Percentiles rank a stretch among this genome's conserved stretches.
phyloP scores from a whole-genome alignment of 2,329 filamentous ascomycete genomes.

The Epichloe gansuensis region DNA sequence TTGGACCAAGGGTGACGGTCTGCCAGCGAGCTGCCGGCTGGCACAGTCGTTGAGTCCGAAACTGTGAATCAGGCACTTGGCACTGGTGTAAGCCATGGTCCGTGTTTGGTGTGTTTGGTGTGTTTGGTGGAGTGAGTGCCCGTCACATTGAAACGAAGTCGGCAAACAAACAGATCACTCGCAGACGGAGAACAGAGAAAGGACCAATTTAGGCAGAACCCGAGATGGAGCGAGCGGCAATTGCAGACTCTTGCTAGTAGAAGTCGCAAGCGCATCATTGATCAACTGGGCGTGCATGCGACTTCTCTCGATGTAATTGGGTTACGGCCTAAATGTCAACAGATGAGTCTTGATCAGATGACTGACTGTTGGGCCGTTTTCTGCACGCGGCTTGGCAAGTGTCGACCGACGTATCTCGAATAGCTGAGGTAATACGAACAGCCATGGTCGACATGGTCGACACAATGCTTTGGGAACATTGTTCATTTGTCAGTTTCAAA shows the following conservation, averaged over 20 bases:
- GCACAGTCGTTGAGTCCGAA: not conserved
- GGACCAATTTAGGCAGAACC: not conserved
- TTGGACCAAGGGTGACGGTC: not conserved
- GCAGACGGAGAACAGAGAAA: not conserved
- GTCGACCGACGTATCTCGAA: not conserved
- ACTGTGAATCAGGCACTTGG: slow-evolving; percentile 4
- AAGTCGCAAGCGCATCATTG: not conserved
- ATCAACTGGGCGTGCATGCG: not conserved
- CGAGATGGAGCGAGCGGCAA: not conserved
- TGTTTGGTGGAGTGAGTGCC: not conserved
- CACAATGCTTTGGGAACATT: no score
- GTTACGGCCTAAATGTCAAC: slow-evolving; percentile 1
- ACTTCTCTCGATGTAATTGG: not conserved
- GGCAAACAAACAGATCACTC: slow-evolving; percentile 3
- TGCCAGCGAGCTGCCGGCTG: slow-evolving; percentile 3
- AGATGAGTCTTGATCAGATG: not conserved
- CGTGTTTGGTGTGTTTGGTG: not conserved
- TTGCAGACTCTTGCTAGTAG: not conserved
- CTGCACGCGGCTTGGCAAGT: not conserved
- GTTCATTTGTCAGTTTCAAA: no score
- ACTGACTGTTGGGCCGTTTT: not conserved
- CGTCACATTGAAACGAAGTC: not conserved
- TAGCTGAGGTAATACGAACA: not conserved
- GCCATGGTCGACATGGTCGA: not conserved
- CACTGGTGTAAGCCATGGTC: slow-evolving; percentile 3